phyloP scores from a whole-genome alignment of 139 green algal genomes.

The Coelastrella sp. region DNA sequence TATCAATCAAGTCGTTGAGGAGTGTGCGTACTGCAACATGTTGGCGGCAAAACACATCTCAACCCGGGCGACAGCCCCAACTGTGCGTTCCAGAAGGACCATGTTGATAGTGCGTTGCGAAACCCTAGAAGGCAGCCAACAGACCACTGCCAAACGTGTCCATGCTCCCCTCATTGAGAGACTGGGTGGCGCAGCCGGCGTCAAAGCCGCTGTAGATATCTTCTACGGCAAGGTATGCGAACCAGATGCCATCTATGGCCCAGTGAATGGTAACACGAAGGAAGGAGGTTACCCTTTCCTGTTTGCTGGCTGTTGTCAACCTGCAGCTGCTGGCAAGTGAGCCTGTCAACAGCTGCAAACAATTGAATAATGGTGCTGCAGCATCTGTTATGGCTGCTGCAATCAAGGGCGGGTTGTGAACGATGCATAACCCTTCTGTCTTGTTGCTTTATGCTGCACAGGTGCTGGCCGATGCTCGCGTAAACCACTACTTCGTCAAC shows the following conservation, averaged over 20 bases:
- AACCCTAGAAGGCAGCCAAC: no score
- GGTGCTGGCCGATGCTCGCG: constrained; percentile 26
- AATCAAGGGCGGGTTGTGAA: no score
- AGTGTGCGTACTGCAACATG: not conserved
- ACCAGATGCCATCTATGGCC: not conserved
- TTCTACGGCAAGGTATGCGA: constrained; percentile 35
- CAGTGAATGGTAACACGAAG: not conserved
- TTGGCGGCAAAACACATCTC: not conserved
- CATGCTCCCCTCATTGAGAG: not conserved
- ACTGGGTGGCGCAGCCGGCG: not conserved
- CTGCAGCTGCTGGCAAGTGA: not conserved
- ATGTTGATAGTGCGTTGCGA: not conserved
- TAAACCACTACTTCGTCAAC: constrained; percentile 24
- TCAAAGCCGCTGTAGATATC: constrained; percentile 22
- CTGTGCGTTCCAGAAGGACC: not conserved
- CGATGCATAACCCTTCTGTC: no score
- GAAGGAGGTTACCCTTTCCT: no score
- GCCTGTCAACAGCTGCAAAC: no score
- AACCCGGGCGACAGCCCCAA: not conserved
- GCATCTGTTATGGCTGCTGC: no score
- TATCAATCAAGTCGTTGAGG: no score
- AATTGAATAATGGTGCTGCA: no score
- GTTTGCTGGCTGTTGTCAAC: not conserved
- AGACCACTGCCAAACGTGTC: no score
- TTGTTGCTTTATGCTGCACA: not conserved